phyloP scores from a whole-genome alignment of 108 stramenopile genomes.

The Nitzschia putrida region DNA sequence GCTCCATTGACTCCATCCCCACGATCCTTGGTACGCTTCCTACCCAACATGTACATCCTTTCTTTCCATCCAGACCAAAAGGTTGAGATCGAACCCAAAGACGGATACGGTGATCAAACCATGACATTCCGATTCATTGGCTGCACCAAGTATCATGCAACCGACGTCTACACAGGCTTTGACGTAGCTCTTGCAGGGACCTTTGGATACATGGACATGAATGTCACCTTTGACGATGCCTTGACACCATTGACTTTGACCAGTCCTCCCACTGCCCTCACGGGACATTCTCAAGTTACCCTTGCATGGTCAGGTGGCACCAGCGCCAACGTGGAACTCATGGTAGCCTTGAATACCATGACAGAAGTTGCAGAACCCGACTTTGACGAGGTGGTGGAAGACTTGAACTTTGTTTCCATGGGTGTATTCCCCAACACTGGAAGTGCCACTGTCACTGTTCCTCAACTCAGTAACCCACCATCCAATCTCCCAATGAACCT shows the following conservation, averaged over 20 bases:
- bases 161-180: neutral
- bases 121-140: slow-evolving; percentile 15
- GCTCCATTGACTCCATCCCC: slow-evolving; percentile 1
- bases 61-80: slow-evolving; percentile 1
- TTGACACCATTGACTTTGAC: neutral
- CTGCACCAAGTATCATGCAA: neutral
- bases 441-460: neutral
- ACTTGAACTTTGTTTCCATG: slow-evolving; percentile 3
- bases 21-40: neutral
- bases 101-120: slow-evolving; percentile 2
- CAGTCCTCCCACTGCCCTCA: neutral
- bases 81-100: slow-evolving; percentile 1
- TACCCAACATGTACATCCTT: slow-evolving; percentile 12
- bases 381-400: slow-evolving; percentile 2
- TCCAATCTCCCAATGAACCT: slow-evolving; percentile 1
- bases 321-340: neutral
- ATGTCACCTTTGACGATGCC: neutral
- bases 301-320: slow-evolving; percentile 1
- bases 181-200: neutral
- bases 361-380: neutral
- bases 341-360: slow-evolving; percentile 12
- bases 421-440: slow-evolving; percentile 1
- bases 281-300: neutral
- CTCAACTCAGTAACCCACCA: slow-evolving; percentile 3
- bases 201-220: slow-evolving; percentile 5